Evolutionary conservation across 768 basidiomycete species (phyloP), one percentile per base, ranked within the genome.

Genomic region (Pisolithus sp.): DNA sequence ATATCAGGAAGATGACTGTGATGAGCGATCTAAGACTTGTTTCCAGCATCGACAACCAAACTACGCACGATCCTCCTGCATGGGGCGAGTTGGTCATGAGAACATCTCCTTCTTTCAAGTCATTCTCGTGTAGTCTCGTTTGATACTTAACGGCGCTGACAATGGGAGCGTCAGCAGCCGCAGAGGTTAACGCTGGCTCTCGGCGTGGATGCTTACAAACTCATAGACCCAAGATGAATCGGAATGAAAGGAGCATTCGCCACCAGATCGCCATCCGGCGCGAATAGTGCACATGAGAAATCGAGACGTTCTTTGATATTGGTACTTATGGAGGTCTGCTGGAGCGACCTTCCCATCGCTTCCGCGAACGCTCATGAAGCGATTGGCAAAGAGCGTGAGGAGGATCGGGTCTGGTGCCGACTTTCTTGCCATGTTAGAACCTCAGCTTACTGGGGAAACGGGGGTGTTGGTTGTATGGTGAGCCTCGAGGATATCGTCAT

Each of bases 361-460:
- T 95, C 93, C 8, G 93, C 93, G 18, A n/a, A 97, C 90, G 60
- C 89, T 89, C 94, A 97, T 97, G 72, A 97, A 94, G 41, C 94
- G 87, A 62, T 96, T 94, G 10, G 92, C 89, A 60, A 96, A 97
- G 48, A 98, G 80, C 1, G 92, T 91, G 43, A 96, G 75, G 28
- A 93, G 73, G 57, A 94, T 90, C 0, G 91, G 89, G 65, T 95
- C 93, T 10, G 89, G 85, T 17, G 76, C 78, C 38, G 50, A 49
- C 43, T 59, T 57, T 43, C 5, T 57, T 30, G 46, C 43, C 63
- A 64, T 65, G 51, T 18, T 28, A 50, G 44, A 45, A n/a, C 10
- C 23, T 24, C 23, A 21, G 21, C 13, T 4, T 31, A 6, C 20
- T 12, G 42, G 44, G 5, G 15, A 18, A 40, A 44, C n/a, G 7